These are phyloP conservation scores for Casuarina equisetifolia DNA, from an alignment of 306 rosid genomes.

Conservation along the genomic window DNA sequence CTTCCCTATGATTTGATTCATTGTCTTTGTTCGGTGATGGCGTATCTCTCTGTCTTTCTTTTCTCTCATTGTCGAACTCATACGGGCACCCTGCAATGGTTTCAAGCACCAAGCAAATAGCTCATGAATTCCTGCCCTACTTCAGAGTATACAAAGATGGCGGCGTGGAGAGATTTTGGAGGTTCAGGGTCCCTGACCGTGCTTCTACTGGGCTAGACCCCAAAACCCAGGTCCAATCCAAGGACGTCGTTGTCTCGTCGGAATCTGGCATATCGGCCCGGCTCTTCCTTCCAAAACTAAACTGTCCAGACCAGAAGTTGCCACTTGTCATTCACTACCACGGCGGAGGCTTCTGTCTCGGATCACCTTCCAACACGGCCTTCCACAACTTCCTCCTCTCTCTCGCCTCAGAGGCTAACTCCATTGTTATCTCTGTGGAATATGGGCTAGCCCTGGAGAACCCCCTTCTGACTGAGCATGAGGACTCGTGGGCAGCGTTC, in stretches of 20 bases:
- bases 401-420: slow-evolving; percentile 12
- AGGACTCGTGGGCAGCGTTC: slow-evolving; percentile 26
- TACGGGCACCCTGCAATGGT: neutral
- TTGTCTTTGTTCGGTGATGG: no score
- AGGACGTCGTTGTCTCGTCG: slow-evolving; percentile 15
- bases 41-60: no score
- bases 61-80: neutral
- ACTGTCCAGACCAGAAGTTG: slow-evolving; percentile 3
- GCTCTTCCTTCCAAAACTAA: slow-evolving; percentile 24
- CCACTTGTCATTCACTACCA: slow-evolving; percentile 38
- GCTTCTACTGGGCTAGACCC: slow-evolving; percentile 13
- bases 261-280: slow-evolving; percentile 13
- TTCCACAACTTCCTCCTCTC: slow-evolving; percentile 11
- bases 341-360: slow-evolving; percentile 36
- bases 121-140: slow-evolving; percentile 20
- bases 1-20: no score
- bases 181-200: neutral
- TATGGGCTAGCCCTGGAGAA: slow-evolving; percentile 36
- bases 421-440: slow-evolving; percentile 21
- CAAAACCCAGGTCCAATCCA: slow-evolving; percentile 25
- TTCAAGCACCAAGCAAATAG: slow-evolving; percentile 1
- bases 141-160: slow-evolving; percentile 33
- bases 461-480: slow-evolving; percentile 27
- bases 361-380: slow-evolving; percentile 12
- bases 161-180: slow-evolving; percentile 7